These are phyloP conservation scores for Epichloe scottii DNA, from an alignment of 2,329 filamentous ascomycete species.

Conservation along the genomic window DNA sequence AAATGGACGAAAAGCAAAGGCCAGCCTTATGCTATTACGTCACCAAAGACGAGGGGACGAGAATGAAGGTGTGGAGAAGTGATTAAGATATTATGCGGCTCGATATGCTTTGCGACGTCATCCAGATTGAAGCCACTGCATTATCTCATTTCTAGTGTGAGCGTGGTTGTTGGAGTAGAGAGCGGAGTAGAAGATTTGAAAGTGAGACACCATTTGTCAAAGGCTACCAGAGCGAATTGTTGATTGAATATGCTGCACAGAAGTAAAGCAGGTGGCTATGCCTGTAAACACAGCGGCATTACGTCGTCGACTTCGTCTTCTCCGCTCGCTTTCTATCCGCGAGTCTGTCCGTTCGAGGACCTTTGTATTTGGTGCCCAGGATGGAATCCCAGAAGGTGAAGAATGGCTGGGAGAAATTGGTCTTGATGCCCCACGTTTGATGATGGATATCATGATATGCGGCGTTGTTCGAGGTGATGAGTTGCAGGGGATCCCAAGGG, in stretches of 20 bases:
- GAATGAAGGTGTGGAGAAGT: background rate
- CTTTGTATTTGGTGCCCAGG: constrained; percentile 72
- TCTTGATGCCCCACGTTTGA: constrained; percentile 98
- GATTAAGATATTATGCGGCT: constrained; percentile 1
- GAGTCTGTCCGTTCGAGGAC: constrained; percentile 35
- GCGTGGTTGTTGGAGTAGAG: background rate
- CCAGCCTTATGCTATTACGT: background rate
- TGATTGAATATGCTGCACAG: background rate
- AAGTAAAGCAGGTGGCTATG: background rate
- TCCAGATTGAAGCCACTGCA: background rate
- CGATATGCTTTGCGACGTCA: background rate
- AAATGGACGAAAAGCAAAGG: background rate
- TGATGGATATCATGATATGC: constrained; percentile 97
- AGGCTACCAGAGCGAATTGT: background rate
- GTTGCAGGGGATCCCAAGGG: constrained; percentile 88
- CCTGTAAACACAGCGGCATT: background rate
- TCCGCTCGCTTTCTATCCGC: constrained; percentile 24
- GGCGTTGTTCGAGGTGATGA: constrained; percentile 87
- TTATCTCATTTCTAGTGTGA: background rate
- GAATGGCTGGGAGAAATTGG: constrained; percentile 81
- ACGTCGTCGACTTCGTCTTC: constrained; percentile 12
- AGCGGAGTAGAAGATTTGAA: background rate
- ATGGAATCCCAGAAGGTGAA: constrained; percentile 91
- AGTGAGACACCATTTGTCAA: background rate
- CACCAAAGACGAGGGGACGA: background rate